Percentiles rank a stretch among this genome's conserved stretches.
Evolutionary conservation across 352 stramenopile species (phyloP).

Genomic region (Phytophthora quininea): DNA sequence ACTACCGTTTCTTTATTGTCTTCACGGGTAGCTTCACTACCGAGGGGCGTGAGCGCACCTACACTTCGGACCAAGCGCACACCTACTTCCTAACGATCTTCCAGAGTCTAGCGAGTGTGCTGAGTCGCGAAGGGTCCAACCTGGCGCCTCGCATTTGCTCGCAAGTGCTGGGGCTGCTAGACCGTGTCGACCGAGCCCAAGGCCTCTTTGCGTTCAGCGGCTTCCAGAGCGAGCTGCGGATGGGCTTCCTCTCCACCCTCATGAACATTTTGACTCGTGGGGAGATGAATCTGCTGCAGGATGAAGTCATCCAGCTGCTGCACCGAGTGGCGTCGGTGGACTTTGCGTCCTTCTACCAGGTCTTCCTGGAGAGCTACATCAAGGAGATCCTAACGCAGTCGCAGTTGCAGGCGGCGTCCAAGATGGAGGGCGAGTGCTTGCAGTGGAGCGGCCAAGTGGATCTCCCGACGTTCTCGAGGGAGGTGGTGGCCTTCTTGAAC

Average conservation of each 20-base stretch:
- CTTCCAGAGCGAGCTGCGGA: conserved; percentile 76
- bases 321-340: conserved; percentile 75
- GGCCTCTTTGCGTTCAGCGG: conserved; percentile 70
- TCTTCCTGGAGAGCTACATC: conserved; percentile 65
- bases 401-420: conserved; percentile 55
- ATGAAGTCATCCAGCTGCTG: conserved; percentile 75
- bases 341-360: conserved; percentile 79
- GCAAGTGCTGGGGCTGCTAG: conserved; percentile 74
- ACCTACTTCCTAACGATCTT: conserved; percentile 83
- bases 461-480: conserved; percentile 73
- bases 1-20: conserved; percentile 82
- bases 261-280: conserved; percentile 81
- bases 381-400: conserved; percentile 66
- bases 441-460: conserved; percentile 81
- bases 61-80: conserved; percentile 67
- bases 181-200: conserved; percentile 72
- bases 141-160: conserved; percentile 68
- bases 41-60: conserved; percentile 59
- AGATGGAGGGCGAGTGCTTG: conserved; percentile 61
- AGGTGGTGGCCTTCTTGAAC: conserved; percentile 76
- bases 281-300: conserved; percentile 81
- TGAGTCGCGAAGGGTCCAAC: conserved; percentile 58
- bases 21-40: conserved; percentile 48
- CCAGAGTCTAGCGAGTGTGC: conserved; percentile 66
- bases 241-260: conserved; percentile 79